A percentile compares a stretch with the other conserved stretches of the same genome.
phyloP scores from a whole-genome alignment of 345 rosid genomes.

The Excoecaria cochinchinensis region DNA sequence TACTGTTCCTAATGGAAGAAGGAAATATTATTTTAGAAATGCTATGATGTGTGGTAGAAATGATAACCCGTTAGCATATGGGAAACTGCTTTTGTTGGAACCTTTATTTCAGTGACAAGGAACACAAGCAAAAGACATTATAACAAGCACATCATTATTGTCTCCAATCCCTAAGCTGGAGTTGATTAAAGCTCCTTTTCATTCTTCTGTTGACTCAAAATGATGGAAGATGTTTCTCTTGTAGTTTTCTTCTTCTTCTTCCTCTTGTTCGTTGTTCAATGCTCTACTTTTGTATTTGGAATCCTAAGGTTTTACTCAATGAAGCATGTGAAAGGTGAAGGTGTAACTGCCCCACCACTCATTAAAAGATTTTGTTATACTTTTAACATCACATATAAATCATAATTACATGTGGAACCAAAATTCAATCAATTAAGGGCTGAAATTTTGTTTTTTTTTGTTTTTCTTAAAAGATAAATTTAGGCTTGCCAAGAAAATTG shows the following conservation, averaged over 20 bases:
- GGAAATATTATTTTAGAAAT: background rate
- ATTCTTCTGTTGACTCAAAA: background rate
- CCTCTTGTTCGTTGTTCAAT: background rate
- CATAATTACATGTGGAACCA: too few relatives aligned
- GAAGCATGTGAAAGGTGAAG: slow-evolving; percentile 1
- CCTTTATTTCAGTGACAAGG: slow-evolving; percentile 18
- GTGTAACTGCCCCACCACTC: background rate
- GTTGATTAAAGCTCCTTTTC: background rate
- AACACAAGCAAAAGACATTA: background rate
- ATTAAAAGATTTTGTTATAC: background rate
- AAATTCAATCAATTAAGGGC: too few relatives aligned
- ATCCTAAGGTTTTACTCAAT: slow-evolving; percentile 15
- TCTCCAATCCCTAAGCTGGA: slow-evolving; percentile 15
- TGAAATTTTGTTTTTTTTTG: too few relatives aligned
- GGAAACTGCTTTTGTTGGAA: background rate
- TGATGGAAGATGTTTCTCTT: background rate
- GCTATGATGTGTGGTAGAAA: background rate
- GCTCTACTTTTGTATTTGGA: slow-evolving; percentile 7
- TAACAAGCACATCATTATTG: slow-evolving; percentile 14
- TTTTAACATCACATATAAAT: too few relatives aligned
- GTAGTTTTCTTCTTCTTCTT: background rate
- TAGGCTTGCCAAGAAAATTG: background rate
- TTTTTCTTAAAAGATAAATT: background rate
- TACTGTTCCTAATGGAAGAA: too few relatives aligned
- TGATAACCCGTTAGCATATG: background rate